Conservation (phyloP, 345 rosid genomes). For the Arabidopsis arenosa region DNA sequence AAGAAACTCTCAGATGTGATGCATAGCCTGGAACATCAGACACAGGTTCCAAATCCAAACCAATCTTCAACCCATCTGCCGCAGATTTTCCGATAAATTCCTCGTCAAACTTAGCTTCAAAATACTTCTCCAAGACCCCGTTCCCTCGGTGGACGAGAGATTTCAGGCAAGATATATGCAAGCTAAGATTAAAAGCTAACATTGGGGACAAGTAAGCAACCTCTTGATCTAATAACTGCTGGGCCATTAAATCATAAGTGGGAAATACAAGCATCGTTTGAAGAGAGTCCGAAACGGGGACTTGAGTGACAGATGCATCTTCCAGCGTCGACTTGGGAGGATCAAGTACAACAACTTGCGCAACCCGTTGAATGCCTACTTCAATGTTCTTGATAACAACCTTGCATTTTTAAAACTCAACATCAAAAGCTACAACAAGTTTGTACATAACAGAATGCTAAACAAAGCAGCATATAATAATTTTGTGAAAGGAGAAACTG, state of each 20-base stretch:
- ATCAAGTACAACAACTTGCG: slow-evolving; percentile 78
- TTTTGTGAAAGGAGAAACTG: no score
- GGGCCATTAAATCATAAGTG: slow-evolving; percentile 53
- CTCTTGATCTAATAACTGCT: slow-evolving; percentile 49
- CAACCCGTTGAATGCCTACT: slow-evolving; percentile 56
- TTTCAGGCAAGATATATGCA: slow-evolving; percentile 76
- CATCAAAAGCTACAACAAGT: background rate
- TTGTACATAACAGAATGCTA: background rate
- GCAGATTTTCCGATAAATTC: slow-evolving; percentile 38
- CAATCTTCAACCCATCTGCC: slow-evolving; percentile 47
- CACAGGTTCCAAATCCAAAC: slow-evolving; percentile 63
- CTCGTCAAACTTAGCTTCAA: slow-evolving; percentile 56
- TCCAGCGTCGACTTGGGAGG: slow-evolving; percentile 55
- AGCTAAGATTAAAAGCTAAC: slow-evolving; percentile 81
- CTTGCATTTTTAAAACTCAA: slow-evolving; percentile 43
- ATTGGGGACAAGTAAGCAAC: slow-evolving; percentile 84
- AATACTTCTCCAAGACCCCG: slow-evolving; percentile 59
- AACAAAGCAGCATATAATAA: no score
- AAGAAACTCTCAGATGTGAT: slow-evolving; percentile 85
- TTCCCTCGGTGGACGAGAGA: slow-evolving; percentile 66
- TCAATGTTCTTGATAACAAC: slow-evolving; percentile 68
- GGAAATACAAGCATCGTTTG: slow-evolving; percentile 69
- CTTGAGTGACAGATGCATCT: slow-evolving; percentile 24
- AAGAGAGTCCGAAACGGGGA: slow-evolving; percentile 37
- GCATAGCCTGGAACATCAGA: slow-evolving; percentile 66